Conservation (phyloP, 2,329 filamentous ascomycete genomes). For the Ilyonectria mors-panacis region DNA sequence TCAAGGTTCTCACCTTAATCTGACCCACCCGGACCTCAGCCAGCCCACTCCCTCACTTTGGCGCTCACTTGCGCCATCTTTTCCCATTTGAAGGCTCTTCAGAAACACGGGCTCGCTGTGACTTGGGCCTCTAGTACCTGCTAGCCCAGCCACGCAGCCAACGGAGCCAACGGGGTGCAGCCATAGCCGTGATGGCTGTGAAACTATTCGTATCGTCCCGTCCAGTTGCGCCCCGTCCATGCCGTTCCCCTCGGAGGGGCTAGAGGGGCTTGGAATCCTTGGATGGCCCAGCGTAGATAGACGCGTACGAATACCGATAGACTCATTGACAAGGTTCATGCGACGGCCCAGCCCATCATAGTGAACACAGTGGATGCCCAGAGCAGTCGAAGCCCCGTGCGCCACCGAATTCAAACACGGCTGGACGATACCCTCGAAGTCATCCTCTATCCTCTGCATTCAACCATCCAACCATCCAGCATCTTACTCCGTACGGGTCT, state of each 20-base stretch:
- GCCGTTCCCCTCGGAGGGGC: neutral
- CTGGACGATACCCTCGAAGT: neutral
- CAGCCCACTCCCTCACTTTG: slow-evolving; percentile 15
- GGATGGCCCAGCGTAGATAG: neutral
- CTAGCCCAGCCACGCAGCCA: too few species aligned
- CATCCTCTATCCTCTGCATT: slow-evolving; percentile 1
- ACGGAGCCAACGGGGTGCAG: neutral
- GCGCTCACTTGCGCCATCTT: slow-evolving; percentile 10
- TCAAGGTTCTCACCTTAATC: slow-evolving; percentile 50
- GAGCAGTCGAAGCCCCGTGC: slow-evolving; percentile 19
- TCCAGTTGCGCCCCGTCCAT: neutral
- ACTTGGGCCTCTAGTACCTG: neutral
- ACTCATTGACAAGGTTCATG: slow-evolving; percentile 28
- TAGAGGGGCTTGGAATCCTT: neutral
- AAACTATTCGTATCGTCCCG: neutral
- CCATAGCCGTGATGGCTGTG: neutral
- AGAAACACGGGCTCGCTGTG: neutral
- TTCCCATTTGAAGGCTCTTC: neutral
- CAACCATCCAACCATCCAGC: neutral
- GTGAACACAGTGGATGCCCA: neutral
- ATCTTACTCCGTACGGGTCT: neutral
- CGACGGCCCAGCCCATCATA: slow-evolving; percentile 12
- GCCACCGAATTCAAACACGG: slow-evolving; percentile 16
- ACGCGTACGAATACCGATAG: slow-evolving; percentile 26
- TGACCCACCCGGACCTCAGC: slow-evolving; percentile 41